Base-by-base conservation (phyloP, 164 flowering plant genomes). In the Piper longum region DNA sequence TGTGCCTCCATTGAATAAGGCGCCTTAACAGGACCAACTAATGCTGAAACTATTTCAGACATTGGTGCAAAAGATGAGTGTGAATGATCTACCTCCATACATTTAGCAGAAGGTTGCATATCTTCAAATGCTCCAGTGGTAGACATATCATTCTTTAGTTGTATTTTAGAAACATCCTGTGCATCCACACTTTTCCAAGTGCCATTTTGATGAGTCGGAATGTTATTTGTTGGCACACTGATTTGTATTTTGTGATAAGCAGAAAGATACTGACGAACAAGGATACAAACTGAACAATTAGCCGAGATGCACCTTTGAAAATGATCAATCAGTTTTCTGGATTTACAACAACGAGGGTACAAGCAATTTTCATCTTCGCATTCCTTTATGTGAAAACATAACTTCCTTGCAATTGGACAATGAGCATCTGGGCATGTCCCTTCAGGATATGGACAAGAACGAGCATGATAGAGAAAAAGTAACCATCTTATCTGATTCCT, bases 261-360 rank as follows among this genome's bases (percentile, higher is more conserved):
- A 59, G 59, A 72, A 6, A 82, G 43, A 74, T 48, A 76, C 9
- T 71, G 72, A 56, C 67, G 74, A 41, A 86, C 89, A 62, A 82
- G 88, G 72, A 81, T 69, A 67, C 99, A 95, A 55, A 91, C 90
- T 67, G 93, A 89, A 69, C 99, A 95, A 40, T 65, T 65, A 56
- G 67, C 77, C 54, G 7, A 48, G 0, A 56, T 68, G 69, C 99
- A 95, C 16, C 41, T 62, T 72, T 59, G 80, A 66, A 67, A 48
- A 74, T 95, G 99, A 16, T 66, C 40, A 62, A 85, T 41, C 74
- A 88, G 68, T 45, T 0, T 51, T 74, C 71, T 85, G 55, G 91
- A 62, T 16, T 4, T 68, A 60, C 8, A 72, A 70, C 99, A 95
- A n/a, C 87, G 86, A 60, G 85, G 87, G 72, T 76, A 70, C 45